Conservation (phyloP, 768 basidiomycete species). For the Boletus sp. region DNA sequence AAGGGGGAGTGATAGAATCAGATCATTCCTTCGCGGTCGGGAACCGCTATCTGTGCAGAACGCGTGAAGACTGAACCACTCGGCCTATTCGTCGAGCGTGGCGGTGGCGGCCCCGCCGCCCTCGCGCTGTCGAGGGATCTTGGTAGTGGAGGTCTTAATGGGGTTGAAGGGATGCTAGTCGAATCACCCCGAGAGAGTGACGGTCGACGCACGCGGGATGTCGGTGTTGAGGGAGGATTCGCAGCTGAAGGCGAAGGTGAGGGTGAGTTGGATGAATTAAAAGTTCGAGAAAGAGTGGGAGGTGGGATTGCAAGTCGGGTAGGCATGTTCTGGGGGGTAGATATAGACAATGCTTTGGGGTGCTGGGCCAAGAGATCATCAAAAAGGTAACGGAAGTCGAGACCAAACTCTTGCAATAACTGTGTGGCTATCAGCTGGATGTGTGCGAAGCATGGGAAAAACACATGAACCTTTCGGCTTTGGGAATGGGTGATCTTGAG, state of each 20-base stretch:
- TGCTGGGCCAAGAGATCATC: conserved; percentile 58
- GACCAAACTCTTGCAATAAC: conserved; percentile 89
- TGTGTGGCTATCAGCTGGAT: conserved; percentile 26
- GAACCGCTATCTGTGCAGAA: conserved; percentile 49
- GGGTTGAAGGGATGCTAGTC: conserved; percentile 21
- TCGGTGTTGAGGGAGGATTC: conserved; percentile 27
- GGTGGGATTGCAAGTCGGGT: conserved; percentile 26
- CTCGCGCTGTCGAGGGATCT: conserved; percentile 21
- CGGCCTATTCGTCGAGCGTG: conserved; percentile 66
- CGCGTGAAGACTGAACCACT: conserved; percentile 43
- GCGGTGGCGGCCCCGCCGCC: conserved; percentile 57
- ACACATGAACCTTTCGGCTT: conserved; percentile 67
- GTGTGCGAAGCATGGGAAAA: background rate
- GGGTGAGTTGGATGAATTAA: conserved; percentile 14
- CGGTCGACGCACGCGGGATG: conserved; percentile 24
- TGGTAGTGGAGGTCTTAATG: conserved; percentile 24
- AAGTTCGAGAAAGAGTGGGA: conserved; percentile 14
- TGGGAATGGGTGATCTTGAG: conserved; percentile 73
- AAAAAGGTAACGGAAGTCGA: conserved; percentile 93
- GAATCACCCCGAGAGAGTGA: conserved; percentile 27
- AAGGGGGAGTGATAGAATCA: conserved; percentile 24
- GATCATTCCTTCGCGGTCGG: conserved; percentile 62
- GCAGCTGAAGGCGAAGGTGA: conserved; percentile 12
- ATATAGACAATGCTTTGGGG: conserved; percentile 36
- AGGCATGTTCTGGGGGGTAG: conserved; percentile 25